Evolutionary conservation across 495 filamentous ascomycete genomes (phyloP).

Genomic region (Penicillium bialowiezense): DNA sequence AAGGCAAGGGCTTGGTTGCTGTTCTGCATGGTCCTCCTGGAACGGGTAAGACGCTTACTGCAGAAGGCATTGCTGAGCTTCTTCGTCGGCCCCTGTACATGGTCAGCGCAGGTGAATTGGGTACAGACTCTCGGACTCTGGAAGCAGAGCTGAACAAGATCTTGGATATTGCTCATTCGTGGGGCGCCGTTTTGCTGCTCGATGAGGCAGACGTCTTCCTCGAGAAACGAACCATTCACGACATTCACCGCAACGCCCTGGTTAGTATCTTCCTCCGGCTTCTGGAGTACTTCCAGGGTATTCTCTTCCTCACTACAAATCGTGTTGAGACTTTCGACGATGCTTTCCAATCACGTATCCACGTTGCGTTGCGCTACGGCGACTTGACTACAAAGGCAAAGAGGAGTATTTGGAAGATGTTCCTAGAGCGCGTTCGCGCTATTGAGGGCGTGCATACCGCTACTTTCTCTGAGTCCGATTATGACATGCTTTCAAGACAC

Average conservation of each 20-base stretch:
- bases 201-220: conserved; percentile 82
- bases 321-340: conserved; percentile 72
- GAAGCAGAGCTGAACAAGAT: conserved; percentile 82
- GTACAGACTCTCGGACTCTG: conserved; percentile 72
- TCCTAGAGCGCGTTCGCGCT: conserved; percentile 66
- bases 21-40: conserved; percentile 83
- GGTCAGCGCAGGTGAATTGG: conserved; percentile 79
- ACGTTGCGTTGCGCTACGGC: conserved; percentile 75
- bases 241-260: conserved; percentile 73
- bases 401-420: conserved; percentile 83
- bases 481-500: conserved; percentile 62
- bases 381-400: conserved; percentile 73
- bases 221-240: conserved; percentile 66
- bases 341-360: conserved; percentile 66
- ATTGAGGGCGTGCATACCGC: conserved; percentile 59
- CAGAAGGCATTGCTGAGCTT: conserved; percentile 81
- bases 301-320: conserved; percentile 80
- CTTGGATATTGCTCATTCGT: conserved; percentile 80
- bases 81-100: conserved; percentile 81
- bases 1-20: conserved; percentile 70
- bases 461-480: conserved; percentile 67
- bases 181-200: conserved; percentile 77
- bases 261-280: conserved; percentile 73
- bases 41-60: conserved; percentile 86
- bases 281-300: conserved; percentile 76